Evolutionary conservation across 2,329 filamentous ascomycete species (phyloP).

Genomic region (Pestalotiopsis sp.): DNA sequence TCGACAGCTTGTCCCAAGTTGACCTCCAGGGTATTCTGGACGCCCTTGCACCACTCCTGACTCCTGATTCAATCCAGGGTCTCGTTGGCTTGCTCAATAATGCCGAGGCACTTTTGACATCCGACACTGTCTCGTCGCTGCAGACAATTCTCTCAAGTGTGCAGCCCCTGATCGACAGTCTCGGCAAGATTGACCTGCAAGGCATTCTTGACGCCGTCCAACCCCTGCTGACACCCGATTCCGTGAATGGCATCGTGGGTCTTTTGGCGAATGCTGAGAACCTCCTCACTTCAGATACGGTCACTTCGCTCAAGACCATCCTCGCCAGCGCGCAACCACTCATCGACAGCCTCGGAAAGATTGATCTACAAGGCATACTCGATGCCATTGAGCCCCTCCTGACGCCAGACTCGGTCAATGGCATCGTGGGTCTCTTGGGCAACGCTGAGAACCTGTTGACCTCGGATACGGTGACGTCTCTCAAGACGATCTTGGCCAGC

Average conservation of each 20-base stretch:
- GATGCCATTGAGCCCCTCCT: constrained; percentile 34
- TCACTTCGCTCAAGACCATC: constrained; percentile 26
- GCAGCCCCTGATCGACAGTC: constrained; percentile 18
- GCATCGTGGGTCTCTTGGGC: constrained; percentile 28
- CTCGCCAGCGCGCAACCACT: constrained; percentile 27
- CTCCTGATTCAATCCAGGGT: constrained; percentile 27
- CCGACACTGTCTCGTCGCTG: constrained; percentile 22
- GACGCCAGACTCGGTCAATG: constrained; percentile 27
- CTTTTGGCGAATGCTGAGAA: constrained; percentile 33
- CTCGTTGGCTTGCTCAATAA: constrained; percentile 37
- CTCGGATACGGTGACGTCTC: constrained; percentile 25
- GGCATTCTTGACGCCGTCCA: constrained; percentile 34
- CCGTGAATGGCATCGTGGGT: constrained; percentile 31
- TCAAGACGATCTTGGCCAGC: constrained; percentile 25
- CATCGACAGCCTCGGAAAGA: constrained; percentile 30
- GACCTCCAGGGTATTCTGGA: constrained; percentile 30
- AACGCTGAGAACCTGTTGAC: constrained; percentile 28
- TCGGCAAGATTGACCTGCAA: constrained; percentile 34
- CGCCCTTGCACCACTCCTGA: constrained; percentile 23
- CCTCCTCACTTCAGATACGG: constrained; percentile 26
- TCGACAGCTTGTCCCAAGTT: constrained; percentile 18
- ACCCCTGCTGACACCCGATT: constrained; percentile 35
- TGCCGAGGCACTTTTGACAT: constrained; percentile 38
- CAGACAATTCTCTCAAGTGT: constrained; percentile 22
- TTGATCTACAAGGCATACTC: constrained; percentile 27